phyloP scores from a whole-genome alignment of 495 filamentous ascomycete genomes.

The Aspergillus coremiiformis region DNA sequence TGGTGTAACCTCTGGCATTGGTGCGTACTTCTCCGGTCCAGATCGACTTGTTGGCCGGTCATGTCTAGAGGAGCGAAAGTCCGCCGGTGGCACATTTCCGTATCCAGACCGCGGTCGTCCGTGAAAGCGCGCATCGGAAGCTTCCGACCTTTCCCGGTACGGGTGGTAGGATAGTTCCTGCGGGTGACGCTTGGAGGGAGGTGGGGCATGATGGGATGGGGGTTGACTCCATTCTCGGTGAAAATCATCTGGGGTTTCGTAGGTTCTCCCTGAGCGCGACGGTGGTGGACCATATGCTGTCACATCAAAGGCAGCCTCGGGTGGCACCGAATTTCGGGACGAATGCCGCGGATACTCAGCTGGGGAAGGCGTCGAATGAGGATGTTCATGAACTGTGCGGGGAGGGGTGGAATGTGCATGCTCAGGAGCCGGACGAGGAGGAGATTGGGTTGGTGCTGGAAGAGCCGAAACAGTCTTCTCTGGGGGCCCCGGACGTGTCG shows the following conservation, averaged over 20 bases:
- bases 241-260: slow-evolving; percentile 27
- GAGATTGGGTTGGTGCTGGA: background rate
- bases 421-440: slow-evolving; percentile 2
- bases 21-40: slow-evolving; percentile 12
- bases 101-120: slow-evolving; percentile 25
- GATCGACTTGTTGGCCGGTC: slow-evolving; percentile 9
- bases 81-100: slow-evolving; percentile 21
- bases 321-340: slow-evolving; percentile 11
- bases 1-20: slow-evolving; percentile 11
- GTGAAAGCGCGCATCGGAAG: slow-evolving; percentile 23
- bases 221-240: slow-evolving; percentile 27
- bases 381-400: slow-evolving; percentile 19
- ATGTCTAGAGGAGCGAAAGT: slow-evolving; percentile 23
- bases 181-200: slow-evolving; percentile 11
- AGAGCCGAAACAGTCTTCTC: slow-evolving; percentile 25
- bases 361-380: slow-evolving; percentile 12
- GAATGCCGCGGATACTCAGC: slow-evolving; percentile 16
- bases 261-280: slow-evolving; percentile 15
- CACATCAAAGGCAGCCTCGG: slow-evolving; percentile 20
- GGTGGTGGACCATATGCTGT: slow-evolving; percentile 17
- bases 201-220: slow-evolving; percentile 9
- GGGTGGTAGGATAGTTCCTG: slow-evolving; percentile 20
- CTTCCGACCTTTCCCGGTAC: slow-evolving; percentile 11
- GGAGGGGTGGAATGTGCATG: slow-evolving; percentile 16
- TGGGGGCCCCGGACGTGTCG: slow-evolving; percentile 19